Percentiles rank a stretch among this genome's conserved stretches.
phyloP scores from a whole-genome alignment of 2,329 filamentous ascomycete species.

The Aspergillus sp. region DNA sequence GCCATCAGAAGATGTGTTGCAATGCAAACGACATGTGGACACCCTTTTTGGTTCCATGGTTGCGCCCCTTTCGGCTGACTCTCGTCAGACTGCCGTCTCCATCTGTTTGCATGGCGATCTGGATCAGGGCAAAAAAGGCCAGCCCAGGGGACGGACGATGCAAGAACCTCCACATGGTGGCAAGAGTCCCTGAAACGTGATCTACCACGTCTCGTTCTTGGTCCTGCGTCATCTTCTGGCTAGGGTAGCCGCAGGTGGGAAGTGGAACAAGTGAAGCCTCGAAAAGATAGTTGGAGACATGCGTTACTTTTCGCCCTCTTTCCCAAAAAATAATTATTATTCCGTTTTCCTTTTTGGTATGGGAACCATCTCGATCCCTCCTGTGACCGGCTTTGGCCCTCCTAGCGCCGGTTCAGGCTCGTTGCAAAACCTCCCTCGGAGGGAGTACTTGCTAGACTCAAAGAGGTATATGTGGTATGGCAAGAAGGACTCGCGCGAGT shows the following conservation, averaged over 20 bases:
- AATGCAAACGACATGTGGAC: slow-evolving; percentile 11
- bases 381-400: neutral
- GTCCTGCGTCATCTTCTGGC: slow-evolving; percentile 17
- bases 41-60: slow-evolving; percentile 6
- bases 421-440: slow-evolving; percentile 11
- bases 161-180: slow-evolving; percentile 31
- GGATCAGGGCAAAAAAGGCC: slow-evolving; percentile 8
- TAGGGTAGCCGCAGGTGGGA: slow-evolving; percentile 29
- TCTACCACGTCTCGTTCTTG: slow-evolving; percentile 18
- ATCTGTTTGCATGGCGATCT: slow-evolving; percentile 29
- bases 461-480: slow-evolving; percentile 16
- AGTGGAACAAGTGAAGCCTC: slow-evolving; percentile 34
- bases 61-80: slow-evolving; percentile 9
- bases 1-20: slow-evolving; percentile 5
- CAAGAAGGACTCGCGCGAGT: slow-evolving; percentile 17
- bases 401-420: slow-evolving; percentile 2
- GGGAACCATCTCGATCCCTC: neutral
- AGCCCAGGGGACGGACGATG: slow-evolving; percentile 14
- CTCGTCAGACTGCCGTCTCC: slow-evolving; percentile 17
- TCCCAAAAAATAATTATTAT: neutral
- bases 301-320: slow-evolving; percentile 3
- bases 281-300: slow-evolving; percentile 17
- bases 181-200: slow-evolving; percentile 25
- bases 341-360: neutral
- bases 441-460: slow-evolving; percentile 18